Base-by-base conservation (phyloP, 306 rosid species). In the Ormosia semicastrata region DNA sequence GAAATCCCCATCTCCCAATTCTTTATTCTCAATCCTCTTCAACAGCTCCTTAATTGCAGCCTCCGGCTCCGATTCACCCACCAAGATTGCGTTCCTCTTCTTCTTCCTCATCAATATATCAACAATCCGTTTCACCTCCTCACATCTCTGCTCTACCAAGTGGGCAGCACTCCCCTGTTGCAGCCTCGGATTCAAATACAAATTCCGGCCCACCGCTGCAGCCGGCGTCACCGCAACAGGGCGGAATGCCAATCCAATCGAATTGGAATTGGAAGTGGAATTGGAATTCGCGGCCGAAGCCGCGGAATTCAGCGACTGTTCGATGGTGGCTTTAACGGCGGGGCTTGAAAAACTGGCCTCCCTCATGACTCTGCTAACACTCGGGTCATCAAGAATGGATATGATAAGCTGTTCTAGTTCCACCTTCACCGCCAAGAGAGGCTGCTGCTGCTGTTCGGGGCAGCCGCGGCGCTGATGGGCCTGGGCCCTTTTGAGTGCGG, bases 371-470 rank as follows among this genome's bases (percentile, higher is more conserved):
- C 99, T 84, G 82, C 99, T 96, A 1, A 96, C 99, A 76, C 98
- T 96, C 0, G 99, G 99, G 77, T 96, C 99, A 40, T 96, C 99
- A 10, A 96, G 97, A 53, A 93, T 96, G 2, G 99, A 96, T 39
- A 96, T 93, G 62, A 96, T 93, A 11, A 96, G 87, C 81, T 96
- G 99, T 33, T 96, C 98, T 6, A 96, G 91, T 84, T 96, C 98
- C 1, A 96, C 98, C 18, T 96, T 96, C 0, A 96, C 99, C 1
- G 99, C 98, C 0, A 96, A 75, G 12, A 96, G 97, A 14, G 99
- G 98, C 75, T 93, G 99, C n/a, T 96, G 99, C 80, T 96, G 99
- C 71, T 93, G 98, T 69, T 96, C 99, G 0, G 98, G 98, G 85
- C 91, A 96, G 3, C 99, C 99, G 0, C 99, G 90, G 13, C 98